Evolutionary conservation across 257 asterid species (phyloP).

Genomic region (Petunia axillaris): DNA sequence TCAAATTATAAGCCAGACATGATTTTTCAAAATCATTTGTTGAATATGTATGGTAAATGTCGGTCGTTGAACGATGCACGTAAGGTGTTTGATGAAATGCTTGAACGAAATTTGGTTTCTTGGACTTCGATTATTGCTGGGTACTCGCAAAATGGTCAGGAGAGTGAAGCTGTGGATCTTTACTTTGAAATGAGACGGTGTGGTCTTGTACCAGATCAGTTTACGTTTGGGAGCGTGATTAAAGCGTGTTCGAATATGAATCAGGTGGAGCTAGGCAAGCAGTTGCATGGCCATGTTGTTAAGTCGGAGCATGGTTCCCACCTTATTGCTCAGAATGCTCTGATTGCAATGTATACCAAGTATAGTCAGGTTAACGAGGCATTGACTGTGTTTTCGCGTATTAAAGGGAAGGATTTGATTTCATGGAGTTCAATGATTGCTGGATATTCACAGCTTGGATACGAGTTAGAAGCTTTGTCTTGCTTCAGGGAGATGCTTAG

Average conservation of each 20-base stretch:
- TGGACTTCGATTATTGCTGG: conserved; percentile 79
- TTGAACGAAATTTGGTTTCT: conserved; percentile 62
- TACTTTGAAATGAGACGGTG: conserved; percentile 56
- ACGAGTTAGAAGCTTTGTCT: conserved; percentile 55
- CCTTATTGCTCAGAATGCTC: conserved; percentile 67
- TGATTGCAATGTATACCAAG: conserved; percentile 69
- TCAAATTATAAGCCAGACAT: conserved; percentile 53
- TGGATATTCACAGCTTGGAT: conserved; percentile 72
- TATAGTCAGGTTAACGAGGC: conserved; percentile 52
- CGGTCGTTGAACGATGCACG: conserved; percentile 60
- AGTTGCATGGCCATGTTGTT: conserved; percentile 62
- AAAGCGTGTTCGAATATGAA: conserved; percentile 57
- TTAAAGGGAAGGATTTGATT: conserved; percentile 60
- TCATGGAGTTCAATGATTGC: conserved; percentile 88
- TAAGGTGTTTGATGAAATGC: conserved; percentile 63
- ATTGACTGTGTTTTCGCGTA: conserved; percentile 44
- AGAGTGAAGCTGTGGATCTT: conserved; percentile 54
- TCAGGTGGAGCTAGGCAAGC: conserved; percentile 50
- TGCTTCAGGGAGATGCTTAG: conserved; percentile 66
- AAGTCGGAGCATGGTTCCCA: conserved; percentile 64
- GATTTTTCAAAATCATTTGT: conserved; percentile 68
- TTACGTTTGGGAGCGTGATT: conserved; percentile 68
- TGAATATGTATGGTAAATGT: conserved; percentile 82
- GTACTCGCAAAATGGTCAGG: conserved; percentile 57
- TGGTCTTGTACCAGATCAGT: conserved; percentile 60